phyloP scores from a whole-genome alignment of 805 yeast species.

The Zygotorulaspora chibaensis region DNA sequence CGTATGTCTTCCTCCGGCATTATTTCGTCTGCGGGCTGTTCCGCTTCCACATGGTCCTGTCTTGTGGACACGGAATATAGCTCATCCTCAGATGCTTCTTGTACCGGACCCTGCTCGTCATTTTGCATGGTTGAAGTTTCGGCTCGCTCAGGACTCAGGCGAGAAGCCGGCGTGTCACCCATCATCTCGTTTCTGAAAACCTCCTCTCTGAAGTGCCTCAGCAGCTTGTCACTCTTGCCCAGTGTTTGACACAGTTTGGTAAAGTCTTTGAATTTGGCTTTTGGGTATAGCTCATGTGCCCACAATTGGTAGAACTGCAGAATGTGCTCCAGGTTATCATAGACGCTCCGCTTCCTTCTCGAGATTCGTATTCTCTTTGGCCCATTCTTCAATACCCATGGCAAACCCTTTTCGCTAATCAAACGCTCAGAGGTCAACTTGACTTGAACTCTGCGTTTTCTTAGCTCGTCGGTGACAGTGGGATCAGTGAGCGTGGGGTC shows the following conservation, averaged over 20 bases:
- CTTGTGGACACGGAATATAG: constrained; percentile 10
- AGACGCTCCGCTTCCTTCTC: constrained; percentile 20
- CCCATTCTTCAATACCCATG: constrained; percentile 42
- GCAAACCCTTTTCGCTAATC: constrained; percentile 53
- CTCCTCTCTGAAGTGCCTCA: constrained; percentile 41
- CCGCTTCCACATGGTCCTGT: too few relatives aligned
- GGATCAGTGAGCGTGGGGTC: constrained; percentile 28
- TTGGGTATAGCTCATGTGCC: constrained; percentile 76
- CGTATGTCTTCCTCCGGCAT: neutral
- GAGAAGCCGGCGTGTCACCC: constrained; percentile 4
- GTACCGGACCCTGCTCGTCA: neutral
- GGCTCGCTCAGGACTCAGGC: neutral
- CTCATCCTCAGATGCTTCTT: constrained; percentile 3
- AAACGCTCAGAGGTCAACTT: constrained; percentile 51
- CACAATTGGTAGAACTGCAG: constrained; percentile 62
- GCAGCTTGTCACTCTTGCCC: constrained; percentile 41
- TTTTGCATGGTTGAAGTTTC: constrained; percentile 1
- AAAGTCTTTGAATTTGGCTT: constrained; percentile 72
- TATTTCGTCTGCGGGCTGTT: neutral
- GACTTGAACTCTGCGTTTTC: constrained; percentile 33
- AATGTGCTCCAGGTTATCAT: constrained; percentile 34
- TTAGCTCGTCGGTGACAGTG: constrained; percentile 20
- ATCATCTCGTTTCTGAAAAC: constrained; percentile 39
- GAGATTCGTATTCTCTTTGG: constrained; percentile 35
- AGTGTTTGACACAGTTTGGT: constrained; percentile 48